Evolutionary conservation across 1,139 yeast genomes (phyloP).

Genomic region (Kodamaea sp.): DNA sequence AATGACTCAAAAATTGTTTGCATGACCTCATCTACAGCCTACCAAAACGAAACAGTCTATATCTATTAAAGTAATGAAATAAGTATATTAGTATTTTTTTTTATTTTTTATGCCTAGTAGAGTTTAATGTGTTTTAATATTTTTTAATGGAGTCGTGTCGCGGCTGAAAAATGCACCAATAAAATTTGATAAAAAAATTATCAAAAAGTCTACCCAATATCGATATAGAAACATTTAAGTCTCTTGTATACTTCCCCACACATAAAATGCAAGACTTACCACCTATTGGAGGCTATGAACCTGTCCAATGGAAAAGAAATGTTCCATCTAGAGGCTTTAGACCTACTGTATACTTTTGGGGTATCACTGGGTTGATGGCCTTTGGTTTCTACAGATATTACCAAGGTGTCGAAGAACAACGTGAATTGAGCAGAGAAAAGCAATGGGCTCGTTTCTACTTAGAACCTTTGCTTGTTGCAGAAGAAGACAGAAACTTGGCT

Average conservation of each 20-base stretch:
- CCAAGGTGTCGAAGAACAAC: slow-evolving; percentile 70
- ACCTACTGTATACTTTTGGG: slow-evolving; percentile 67
- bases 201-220: slow-evolving; percentile 4
- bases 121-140: no score
- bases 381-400: slow-evolving; percentile 71
- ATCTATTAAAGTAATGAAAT: no score
- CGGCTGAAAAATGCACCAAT: slow-evolving; percentile 8
- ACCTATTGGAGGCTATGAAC: slow-evolving; percentile 83
- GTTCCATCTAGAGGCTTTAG: slow-evolving; percentile 83
- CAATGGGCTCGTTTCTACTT: slow-evolving; percentile 74
- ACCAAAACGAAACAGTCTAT: no score
- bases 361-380: slow-evolving; percentile 58
- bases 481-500: slow-evolving; percentile 74
- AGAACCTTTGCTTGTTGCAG: slow-evolving; percentile 76
- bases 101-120: no score
- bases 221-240: not conserved
- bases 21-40: no score
- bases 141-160: not conserved
- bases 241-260: not conserved
- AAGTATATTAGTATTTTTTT: no score
- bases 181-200: slow-evolving; percentile 8
- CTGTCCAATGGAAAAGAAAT: slow-evolving; percentile 87
- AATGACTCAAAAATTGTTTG: not conserved
- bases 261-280: slow-evolving; percentile 71
- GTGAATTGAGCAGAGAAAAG: slow-evolving; percentile 73